Evolutionary conservation across 2,329 filamentous ascomycete genomes (phyloP), one percentile per base, ranked within the genome.

Genomic region (Penicillium frequentans): DNA sequence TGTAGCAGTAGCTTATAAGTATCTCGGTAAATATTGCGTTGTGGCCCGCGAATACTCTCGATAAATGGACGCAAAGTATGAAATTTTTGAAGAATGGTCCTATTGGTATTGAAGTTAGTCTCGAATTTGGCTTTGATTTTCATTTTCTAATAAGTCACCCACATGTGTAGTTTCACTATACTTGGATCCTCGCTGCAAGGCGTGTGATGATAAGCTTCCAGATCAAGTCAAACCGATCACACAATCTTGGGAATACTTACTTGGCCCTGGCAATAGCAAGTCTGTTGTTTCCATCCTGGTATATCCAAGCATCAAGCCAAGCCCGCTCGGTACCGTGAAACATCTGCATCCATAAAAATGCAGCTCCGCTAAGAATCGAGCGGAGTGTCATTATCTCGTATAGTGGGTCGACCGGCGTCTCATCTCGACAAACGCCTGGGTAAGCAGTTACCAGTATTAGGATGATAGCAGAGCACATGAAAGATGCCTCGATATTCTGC

Each of bases 401-500:
- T 14, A 58, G n/a, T 6, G 56, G 56, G n/a, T 58, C 49, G 1
- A 55, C 23, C 16, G 50, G 56, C 19, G 55, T 46, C 9, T 37
- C 56, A 52, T 56, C 56, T 13, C 49, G 48, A 5, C 49, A 52
- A 23, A 58, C 49, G 14, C 53, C 53, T 5, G 56, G 53, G 27
- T 55, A 58, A 29, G 56, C 56, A 16, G 56, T 56, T 4, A 58
- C 57, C 24, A 56, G 43, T 27, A 59, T 54, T 4, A 59, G 21
- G 21, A 56, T 59, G 9, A 56, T 50, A 26, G 39, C 39, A 8
- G 57, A 59, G 46, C 57, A 59, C 33, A 52, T 54, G 46, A 59
- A 56, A 14, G 50, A 48, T 3, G 57, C 57, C 35, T 59, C 54
- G 29, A 49, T 49, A 56, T 59, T 54, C 26, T 58, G 54, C 23